phyloP scores from a whole-genome alignment of 768 basidiomycete genomes.

The Russula foetens region DNA sequence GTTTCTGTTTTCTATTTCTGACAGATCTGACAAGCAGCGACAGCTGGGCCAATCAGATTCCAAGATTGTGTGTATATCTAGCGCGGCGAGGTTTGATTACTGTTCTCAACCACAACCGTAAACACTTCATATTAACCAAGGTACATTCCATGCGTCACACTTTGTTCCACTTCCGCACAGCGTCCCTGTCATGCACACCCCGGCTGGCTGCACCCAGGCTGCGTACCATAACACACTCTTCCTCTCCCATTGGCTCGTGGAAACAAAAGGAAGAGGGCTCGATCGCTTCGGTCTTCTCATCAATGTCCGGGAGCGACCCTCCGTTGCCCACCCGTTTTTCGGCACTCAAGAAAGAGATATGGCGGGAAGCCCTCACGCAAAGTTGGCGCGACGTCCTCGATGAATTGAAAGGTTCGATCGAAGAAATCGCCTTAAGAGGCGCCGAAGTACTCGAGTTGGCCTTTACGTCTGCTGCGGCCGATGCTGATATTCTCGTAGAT shows the following conservation, averaged over 20 bases:
- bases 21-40: no score
- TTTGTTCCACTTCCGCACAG: not conserved
- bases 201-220: not conserved
- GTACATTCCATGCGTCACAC: not conserved
- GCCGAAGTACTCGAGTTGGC: constrained; percentile 32
- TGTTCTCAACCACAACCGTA: no score
- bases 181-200: not conserved
- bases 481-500: constrained; percentile 28
- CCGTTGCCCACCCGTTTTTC: constrained; percentile 50
- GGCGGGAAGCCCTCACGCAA: constrained; percentile 36
- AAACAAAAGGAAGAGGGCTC: constrained; percentile 29
- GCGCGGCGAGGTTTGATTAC: no score
- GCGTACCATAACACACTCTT: not conserved
- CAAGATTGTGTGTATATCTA: no score
- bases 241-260: not conserved
- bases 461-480: not conserved
- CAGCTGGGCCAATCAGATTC: no score
- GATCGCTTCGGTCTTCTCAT: constrained; percentile 41
- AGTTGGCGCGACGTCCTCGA: constrained; percentile 49
- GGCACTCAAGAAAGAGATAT: constrained; percentile 49
- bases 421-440: constrained; percentile 41
- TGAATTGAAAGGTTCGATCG: constrained; percentile 39
- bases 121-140: not conserved
- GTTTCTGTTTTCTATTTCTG: no score
- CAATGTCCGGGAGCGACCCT: constrained; percentile 32